These are phyloP conservation scores for Sporothrix euskadiensis DNA, from an alignment of 2,329 filamentous ascomycete species.

Conservation along the genomic window DNA sequence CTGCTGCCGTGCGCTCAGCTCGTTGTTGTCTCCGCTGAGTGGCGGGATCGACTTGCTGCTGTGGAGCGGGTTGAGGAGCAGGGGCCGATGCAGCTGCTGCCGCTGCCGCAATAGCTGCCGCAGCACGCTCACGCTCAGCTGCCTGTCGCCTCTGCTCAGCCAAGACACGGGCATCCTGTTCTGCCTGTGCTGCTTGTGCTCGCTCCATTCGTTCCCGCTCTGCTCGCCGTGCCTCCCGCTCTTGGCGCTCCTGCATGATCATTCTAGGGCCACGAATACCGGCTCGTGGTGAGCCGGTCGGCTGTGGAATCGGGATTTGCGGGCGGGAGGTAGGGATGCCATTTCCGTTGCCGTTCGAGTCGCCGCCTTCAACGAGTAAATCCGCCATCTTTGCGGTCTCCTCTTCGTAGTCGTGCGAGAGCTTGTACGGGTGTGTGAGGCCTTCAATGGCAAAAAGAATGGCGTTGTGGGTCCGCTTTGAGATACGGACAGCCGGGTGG, in stretches of 20 bases:
- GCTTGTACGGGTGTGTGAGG: constrained; percentile 75
- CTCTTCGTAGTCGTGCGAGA: constrained; percentile 82
- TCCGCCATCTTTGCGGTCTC: constrained; percentile 93
- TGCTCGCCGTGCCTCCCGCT: constrained; percentile 71
- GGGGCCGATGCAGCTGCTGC: constrained; percentile 39
- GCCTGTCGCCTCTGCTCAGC: constrained; percentile 53
- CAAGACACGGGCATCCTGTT: constrained; percentile 56
- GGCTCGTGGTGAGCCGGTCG: constrained; percentile 55
- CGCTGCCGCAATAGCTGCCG: constrained; percentile 43
- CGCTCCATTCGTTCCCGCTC: constrained; percentile 65
- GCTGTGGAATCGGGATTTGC: constrained; percentile 50
- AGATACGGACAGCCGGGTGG: constrained; percentile 64
- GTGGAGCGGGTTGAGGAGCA: constrained; percentile 33
- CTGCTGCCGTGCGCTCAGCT: constrained; percentile 34
- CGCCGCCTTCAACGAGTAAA: constrained; percentile 60
- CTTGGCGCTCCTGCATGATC: constrained; percentile 85
- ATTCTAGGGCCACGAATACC: constrained; percentile 82
- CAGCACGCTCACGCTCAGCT: constrained; percentile 55
- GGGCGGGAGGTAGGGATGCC: constrained; percentile 48
- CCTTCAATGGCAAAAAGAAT: constrained; percentile 92
- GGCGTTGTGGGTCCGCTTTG: constrained; percentile 80
- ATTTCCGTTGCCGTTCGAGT: constrained; percentile 50
- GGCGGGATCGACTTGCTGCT: constrained; percentile 40
- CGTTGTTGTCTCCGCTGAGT: constrained; percentile 41
- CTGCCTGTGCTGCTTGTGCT: constrained; percentile 59